These are phyloP conservation scores for Catunica adiposa DNA, from an alignment of 2,329 filamentous ascomycete species.

Conservation along the genomic window DNA sequence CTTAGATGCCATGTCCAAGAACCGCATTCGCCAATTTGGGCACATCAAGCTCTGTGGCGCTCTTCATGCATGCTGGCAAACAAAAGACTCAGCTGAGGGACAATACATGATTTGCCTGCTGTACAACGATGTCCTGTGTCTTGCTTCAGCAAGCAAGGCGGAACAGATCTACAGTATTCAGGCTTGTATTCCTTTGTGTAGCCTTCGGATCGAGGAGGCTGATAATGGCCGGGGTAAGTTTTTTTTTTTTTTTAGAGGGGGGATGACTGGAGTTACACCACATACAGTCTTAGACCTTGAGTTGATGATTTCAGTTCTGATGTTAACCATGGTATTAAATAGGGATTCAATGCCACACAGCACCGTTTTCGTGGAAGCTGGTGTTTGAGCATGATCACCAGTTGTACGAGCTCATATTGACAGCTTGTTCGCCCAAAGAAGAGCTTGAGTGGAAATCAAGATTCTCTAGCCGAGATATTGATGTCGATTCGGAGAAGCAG, in stretches of 20 bases:
- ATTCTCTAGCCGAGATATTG: slow-evolving; percentile 28
- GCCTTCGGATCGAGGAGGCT: slow-evolving; percentile 49
- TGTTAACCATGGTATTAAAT: slow-evolving; percentile 15
- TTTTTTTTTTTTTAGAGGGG: too few species aligned
- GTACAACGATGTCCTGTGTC: slow-evolving; percentile 64
- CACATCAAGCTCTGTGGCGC: slow-evolving; percentile 68
- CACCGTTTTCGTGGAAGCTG: slow-evolving; percentile 81
- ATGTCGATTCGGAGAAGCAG: slow-evolving; percentile 1
- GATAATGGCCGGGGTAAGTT: slow-evolving; percentile 59
- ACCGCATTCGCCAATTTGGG: slow-evolving; percentile 62
- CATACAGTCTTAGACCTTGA: background rate
- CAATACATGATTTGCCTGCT: slow-evolving; percentile 72
- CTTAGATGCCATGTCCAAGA: slow-evolving; percentile 37
- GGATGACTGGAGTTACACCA: background rate
- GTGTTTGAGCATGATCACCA: slow-evolving; percentile 63
- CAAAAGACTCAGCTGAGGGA: slow-evolving; percentile 48
- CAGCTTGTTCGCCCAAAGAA: slow-evolving; percentile 67
- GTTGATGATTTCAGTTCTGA: background rate
- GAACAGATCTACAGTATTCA: slow-evolving; percentile 55
- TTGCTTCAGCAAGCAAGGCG: slow-evolving; percentile 51
- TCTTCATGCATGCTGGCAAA: slow-evolving; percentile 70
- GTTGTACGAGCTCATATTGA: slow-evolving; percentile 72
- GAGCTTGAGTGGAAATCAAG: slow-evolving; percentile 63
- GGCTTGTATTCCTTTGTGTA: slow-evolving; percentile 53
- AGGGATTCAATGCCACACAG: slow-evolving; percentile 79